Base-by-base conservation (phyloP, 1,139 yeast genomes). In the Diutina pseudorugosa region DNA sequence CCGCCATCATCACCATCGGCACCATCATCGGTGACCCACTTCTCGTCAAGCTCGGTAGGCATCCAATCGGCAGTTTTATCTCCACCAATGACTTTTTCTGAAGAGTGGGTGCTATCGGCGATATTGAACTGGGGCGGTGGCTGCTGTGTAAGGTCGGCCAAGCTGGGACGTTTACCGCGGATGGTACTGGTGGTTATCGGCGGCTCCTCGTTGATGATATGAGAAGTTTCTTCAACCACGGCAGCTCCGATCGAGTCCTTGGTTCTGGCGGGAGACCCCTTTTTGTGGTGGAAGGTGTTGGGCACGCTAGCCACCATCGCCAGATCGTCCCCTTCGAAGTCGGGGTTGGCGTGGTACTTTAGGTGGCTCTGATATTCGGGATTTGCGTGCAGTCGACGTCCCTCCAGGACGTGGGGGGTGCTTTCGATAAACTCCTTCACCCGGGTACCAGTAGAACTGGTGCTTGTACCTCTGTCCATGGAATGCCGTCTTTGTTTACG, bases 181-280 rank as follows among this genome's bases (percentile, higher is more conserved):
- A 43, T 11, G 30, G 47, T 43, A n/a, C 47, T 43, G 8, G 47
- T 43, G 16, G n/a, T 43, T 23, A 43, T 43, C 18, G 30, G 47
- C 8, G 16, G 33, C 18, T 21, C 33, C 12, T 42, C 45, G 16
- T 14, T 12, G 21, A 4, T 20, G 21, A 14, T 19, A 11, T 19
- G 25, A n/a, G 23, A 12, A 21, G 11, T 33, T n/a, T 55, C 57
- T 11, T 51, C 57, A 2, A 53, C 55, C 8, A 51, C 33, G 25
- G 53, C 53, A 33, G 52, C 40, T 11, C 63, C 67, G n/a, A 71
- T 60, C 19, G 60, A 61, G 4, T 64, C 56, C 57, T 73, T 74
- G 0, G 78, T 69, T 53, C 62, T 67, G 25, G 79, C 79, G 57
- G 73, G 74, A 9, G 78, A 77, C 57, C 72, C 76, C 11, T 75